Evolutionary conservation across 345 rosid species (phyloP).

Genomic region (Dipteronia sinensis): DNA sequence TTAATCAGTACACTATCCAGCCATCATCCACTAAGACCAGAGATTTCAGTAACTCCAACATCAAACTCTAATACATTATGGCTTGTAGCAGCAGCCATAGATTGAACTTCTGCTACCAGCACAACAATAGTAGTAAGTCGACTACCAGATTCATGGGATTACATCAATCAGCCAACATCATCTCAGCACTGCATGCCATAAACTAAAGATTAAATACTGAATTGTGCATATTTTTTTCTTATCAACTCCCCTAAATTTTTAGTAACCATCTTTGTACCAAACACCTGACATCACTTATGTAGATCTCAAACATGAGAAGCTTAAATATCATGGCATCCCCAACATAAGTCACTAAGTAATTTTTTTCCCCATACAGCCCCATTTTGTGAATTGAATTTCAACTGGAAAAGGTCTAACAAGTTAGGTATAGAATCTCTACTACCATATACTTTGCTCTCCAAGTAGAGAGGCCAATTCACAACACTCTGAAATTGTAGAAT

Average conservation of each 20-base stretch:
- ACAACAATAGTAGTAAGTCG: background rate
- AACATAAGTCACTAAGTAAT: background rate
- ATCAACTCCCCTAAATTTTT: slow-evolving; percentile 23
- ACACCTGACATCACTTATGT: slow-evolving; percentile 4
- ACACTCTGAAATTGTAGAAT: slow-evolving; percentile 31
- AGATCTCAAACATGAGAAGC: slow-evolving; percentile 1
- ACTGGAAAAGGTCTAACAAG: slow-evolving; percentile 22
- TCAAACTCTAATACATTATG: slow-evolving; percentile 4
- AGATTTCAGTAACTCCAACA: slow-evolving; percentile 16
- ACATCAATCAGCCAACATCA: slow-evolving; percentile 12
- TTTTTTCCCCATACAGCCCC: slow-evolving; percentile 11
- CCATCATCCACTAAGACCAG: slow-evolving; percentile 5
- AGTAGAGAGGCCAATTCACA: slow-evolving; percentile 19
- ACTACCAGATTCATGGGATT: slow-evolving; percentile 14
- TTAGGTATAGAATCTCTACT: slow-evolving; percentile 29
- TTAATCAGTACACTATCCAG: slow-evolving; percentile 12
- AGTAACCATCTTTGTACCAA: slow-evolving; percentile 11
- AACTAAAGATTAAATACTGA: slow-evolving; percentile 4
- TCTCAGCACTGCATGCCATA: slow-evolving; percentile 10
- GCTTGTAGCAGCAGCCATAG: slow-evolving; percentile 12
- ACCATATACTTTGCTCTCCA: slow-evolving; percentile 25
- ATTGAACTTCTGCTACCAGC: background rate
- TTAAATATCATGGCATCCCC: background rate
- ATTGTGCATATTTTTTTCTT: slow-evolving; percentile 9
- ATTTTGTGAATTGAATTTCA: slow-evolving; percentile 16